phyloP scores from a whole-genome alignment of 139 green algal species.

The Picochlorum sp. region DNA sequence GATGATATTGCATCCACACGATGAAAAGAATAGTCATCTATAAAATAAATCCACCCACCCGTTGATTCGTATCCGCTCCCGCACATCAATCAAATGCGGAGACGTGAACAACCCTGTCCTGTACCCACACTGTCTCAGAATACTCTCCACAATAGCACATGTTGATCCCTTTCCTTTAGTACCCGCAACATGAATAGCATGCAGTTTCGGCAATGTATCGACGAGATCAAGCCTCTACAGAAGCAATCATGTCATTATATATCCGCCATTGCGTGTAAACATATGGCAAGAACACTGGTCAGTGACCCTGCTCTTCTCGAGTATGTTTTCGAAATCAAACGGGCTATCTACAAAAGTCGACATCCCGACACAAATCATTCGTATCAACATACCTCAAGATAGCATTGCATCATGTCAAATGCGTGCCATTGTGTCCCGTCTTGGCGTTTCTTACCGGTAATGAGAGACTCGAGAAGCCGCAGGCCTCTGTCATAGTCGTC shows the following conservation, averaged over 20 bases:
- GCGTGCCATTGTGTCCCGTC: constrained; percentile 54
- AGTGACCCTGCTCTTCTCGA: too few species aligned
- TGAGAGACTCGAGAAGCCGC: constrained; percentile 46
- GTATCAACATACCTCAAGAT: constrained; percentile 50
- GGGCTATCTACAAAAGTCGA: too few species aligned
- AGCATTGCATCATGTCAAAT: constrained; percentile 61
- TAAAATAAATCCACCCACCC: constrained; percentile 29
- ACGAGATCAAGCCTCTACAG: constrained; percentile 53
- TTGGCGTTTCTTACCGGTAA: constrained; percentile 43
- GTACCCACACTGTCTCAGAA: constrained; percentile 68
- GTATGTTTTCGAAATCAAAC: too few species aligned
- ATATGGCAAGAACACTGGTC: too few species aligned
- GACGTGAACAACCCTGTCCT: constrained; percentile 81
- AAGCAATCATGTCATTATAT: too few species aligned
- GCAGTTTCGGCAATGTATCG: constrained; percentile 48
- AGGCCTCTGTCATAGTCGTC: constrained; percentile 39
- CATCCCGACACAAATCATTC: neutral
- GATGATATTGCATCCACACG: neutral
- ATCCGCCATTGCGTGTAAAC: too few species aligned
- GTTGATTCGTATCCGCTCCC: constrained; percentile 76
- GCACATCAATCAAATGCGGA: constrained; percentile 77
- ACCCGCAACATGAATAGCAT: constrained; percentile 79
- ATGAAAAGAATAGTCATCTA: neutral
- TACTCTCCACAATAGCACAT: constrained; percentile 74
- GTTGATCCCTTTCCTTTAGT: constrained; percentile 93